Conservation (phyloP, 1,284 basidiomycete species). For the Exobasidium cylindrosporum region DNA sequence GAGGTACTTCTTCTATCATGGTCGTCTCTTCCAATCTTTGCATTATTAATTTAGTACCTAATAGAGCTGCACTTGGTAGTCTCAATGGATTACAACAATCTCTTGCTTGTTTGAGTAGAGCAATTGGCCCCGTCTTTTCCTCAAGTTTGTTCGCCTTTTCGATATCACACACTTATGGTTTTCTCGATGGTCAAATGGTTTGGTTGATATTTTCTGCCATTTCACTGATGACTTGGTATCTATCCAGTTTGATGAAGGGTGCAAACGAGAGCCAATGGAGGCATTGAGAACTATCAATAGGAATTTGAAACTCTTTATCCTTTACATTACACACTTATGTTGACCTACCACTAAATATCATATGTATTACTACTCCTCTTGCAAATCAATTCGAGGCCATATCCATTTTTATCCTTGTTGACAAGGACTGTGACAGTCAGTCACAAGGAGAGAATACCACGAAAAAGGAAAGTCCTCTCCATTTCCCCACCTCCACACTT, state of each 20-base stretch:
- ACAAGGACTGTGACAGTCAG: no score
- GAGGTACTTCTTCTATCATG: conserved; percentile 29
- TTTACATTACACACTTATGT: no score
- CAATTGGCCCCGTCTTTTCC: conserved; percentile 27
- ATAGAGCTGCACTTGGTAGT: conserved; percentile 21
- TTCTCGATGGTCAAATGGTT: conserved; percentile 26
- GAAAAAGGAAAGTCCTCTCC: no score
- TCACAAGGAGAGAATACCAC: no score
- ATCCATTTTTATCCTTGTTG: no score
- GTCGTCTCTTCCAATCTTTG: conserved; percentile 34
- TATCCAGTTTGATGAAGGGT: conserved; percentile 3
- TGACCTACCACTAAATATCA: no score
- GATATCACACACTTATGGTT: conserved; percentile 14
- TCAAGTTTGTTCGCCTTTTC: conserved; percentile 36
- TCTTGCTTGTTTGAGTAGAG: conserved; percentile 26
- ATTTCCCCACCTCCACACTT: no score
- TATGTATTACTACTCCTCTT: no score
- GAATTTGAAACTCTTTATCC: no score
- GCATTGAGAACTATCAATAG: no score
- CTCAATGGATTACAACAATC: conserved; percentile 39
- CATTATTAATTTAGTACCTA: conserved; percentile 35
- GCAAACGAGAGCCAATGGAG: not conserved
- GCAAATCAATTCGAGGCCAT: no score
- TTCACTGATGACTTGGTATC: conserved; percentile 7
- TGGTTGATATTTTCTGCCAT: conserved; percentile 18